Percentiles rank a stretch among this genome's conserved stretches.
These are phyloP conservation scores for Truncatella angustata DNA, from an alignment of 2,329 filamentous ascomycete species.

Conservation along the genomic window DNA sequence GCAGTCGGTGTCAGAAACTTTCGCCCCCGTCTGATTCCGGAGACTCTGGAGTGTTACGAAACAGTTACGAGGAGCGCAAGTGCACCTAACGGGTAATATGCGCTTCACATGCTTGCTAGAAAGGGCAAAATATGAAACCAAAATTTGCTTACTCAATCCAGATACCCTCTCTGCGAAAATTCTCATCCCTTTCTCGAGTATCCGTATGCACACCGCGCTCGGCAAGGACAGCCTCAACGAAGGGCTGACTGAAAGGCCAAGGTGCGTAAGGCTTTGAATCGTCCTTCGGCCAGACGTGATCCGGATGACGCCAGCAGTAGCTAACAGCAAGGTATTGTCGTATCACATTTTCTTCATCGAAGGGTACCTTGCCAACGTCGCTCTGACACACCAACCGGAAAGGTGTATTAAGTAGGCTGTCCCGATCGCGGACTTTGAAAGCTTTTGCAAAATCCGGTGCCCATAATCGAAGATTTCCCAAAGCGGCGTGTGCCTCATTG, in stretches of 20 bases:
- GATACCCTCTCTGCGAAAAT: conserved; percentile 9
- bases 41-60: too few species aligned
- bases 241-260: conserved; percentile 9
- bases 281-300: conserved; percentile 1
- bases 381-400: conserved; percentile 10
- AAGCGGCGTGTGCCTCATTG: conserved; percentile 10
- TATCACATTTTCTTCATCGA: conserved; percentile 8
- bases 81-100: too few species aligned
- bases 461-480: conserved; percentile 5
- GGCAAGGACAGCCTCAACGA: conserved; percentile 11
- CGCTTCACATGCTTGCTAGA: too few species aligned
- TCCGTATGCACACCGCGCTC: conserved; percentile 6
- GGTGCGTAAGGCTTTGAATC: not conserved
- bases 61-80: too few species aligned
- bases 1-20: too few species aligned
- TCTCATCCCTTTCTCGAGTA: not conserved
- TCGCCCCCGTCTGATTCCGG: too few species aligned
- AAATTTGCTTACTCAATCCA: too few species aligned
- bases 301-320: conserved; percentile 11
- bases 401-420: conserved; percentile 4
- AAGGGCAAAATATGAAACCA: too few species aligned
- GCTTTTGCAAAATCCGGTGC: not conserved
- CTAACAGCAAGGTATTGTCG: conserved; percentile 12
- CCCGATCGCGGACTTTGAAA: conserved; percentile 7
- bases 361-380: conserved; percentile 8